A percentile compares a stretch with the other conserved stretches of the same genome.
Evolutionary conservation across 1,139 yeast species (phyloP).

Genomic region (Yamadazyma buinensis): DNA sequence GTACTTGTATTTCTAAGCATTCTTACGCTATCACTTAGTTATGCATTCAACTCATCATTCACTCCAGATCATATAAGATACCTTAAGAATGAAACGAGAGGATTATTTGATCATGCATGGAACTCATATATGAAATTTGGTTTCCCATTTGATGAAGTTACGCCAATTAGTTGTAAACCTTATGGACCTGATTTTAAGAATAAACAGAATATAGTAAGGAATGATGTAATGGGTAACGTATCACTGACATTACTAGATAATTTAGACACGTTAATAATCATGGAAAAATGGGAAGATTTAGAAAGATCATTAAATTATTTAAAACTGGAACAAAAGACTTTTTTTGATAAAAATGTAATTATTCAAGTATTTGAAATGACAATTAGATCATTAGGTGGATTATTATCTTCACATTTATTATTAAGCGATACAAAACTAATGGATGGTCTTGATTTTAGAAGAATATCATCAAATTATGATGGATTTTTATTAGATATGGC

Average conservation of each 20-base stretch:
- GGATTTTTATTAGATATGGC: conserved; percentile 72
- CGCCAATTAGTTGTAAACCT: conserved; percentile 69
- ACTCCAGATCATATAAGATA: conserved; percentile 46
- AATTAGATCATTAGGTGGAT: conserved; percentile 75
- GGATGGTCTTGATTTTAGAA: conserved; percentile 3
- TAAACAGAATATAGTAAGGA: conserved; percentile 53
- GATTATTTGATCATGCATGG: conserved; percentile 75
- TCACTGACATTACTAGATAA: conserved; percentile 77
- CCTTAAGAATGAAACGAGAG: conserved; percentile 48
- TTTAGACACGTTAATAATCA: conserved; percentile 70
- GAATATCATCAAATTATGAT: conserved; percentile 44
- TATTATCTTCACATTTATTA: conserved; percentile 72
- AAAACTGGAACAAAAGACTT: conserved; percentile 24
- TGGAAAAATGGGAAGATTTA: conserved; percentile 62
- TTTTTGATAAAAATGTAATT: conserved; percentile 62
- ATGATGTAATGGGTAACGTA: conserved; percentile 84
- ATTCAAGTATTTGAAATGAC: conserved; percentile 87
- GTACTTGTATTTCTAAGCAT: background rate
- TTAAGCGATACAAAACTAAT: conserved; percentile 48
- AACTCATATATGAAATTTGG: conserved; percentile 64
- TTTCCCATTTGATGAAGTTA: conserved; percentile 80
- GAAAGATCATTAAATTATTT: conserved; percentile 47
- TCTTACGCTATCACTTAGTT: background rate
- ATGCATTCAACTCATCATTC: conserved; percentile 33
- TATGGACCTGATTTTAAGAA: conserved; percentile 60